Base-by-base conservation (phyloP, 345 rosid genomes). In the Draba incana region DNA sequence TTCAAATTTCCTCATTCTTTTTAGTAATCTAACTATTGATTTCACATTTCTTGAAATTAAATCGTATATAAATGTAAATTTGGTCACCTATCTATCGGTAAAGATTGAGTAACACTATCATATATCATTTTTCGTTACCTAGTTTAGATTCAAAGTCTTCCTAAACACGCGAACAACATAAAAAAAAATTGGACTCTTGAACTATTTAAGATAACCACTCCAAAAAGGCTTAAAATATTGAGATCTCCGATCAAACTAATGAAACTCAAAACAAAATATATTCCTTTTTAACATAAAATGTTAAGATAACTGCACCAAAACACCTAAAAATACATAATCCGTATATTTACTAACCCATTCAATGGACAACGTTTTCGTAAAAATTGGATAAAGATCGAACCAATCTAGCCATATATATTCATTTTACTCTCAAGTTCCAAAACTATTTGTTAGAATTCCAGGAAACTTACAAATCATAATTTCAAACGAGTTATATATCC, bases 101-200 rank as follows among this genome's bases (percentile, higher is more conserved):
- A n/a, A n/a, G n/a, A n/a, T n/a, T n/a, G n/a, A n/a, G n/a, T n/a
- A n/a, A n/a, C n/a, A n/a, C n/a, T n/a, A 35, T 8, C 2, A 3
- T 35, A 35, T 35, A 8, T 0, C 8, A 35, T 33, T 35, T 4
- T 35, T 8, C 39, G 10, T 35, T 3, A 35, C 42, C 55, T 55
- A 25, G 38, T 41, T 23, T 25, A 43, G 13, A 43, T 14, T 56
- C 44, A 13, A 15, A 62, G 51, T 44, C 39, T 60, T 43, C 64
- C 24, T 5, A 14, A 43, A 4, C 8, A 43, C 25, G 43, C 10
- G 38, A 42, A 43, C 50, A 60, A 37, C 8, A 27, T 20, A 20
- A 20, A 20, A 35, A 35, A 8, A 42, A 42, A 42, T 25, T 2
- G 38, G 64, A 59, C 3, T 14, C 13, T 35, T 8, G 10, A 35